phyloP scores from a whole-genome alignment of 2,329 filamentous ascomycete genomes.

The Pseudocercospora pini-densiflorae region DNA sequence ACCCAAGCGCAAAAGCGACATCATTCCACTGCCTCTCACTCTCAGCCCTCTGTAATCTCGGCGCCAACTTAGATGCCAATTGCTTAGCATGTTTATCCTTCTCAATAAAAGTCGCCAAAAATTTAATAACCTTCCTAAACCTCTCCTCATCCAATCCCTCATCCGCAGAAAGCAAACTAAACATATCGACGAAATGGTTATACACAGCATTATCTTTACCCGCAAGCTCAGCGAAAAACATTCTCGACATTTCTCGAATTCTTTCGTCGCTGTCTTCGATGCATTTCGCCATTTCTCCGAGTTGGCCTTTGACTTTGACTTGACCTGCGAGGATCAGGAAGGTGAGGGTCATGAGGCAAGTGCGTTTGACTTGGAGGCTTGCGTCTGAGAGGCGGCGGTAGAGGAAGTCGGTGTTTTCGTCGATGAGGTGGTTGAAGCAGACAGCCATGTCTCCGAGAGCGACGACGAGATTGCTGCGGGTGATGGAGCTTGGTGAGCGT shows the following conservation, averaged over 20 bases:
- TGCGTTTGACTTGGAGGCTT: slow-evolving; percentile 90
- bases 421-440: slow-evolving; percentile 98
- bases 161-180: slow-evolving; percentile 86
- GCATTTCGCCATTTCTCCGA: slow-evolving; percentile 99
- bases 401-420: slow-evolving; percentile 98
- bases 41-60: slow-evolving; percentile 81
- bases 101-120: slow-evolving; percentile 93
- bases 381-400: slow-evolving; percentile 90
- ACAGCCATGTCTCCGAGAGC: slow-evolving; percentile 99
- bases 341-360: slow-evolving; percentile 96
- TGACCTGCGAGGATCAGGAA: slow-evolving; percentile 97
- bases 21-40: slow-evolving; percentile 97
- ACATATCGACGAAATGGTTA: slow-evolving; percentile 99
- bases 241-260: slow-evolving; percentile 89
- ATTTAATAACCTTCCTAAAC: slow-evolving; percentile 85
- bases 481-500: slow-evolving; percentile 86
- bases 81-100: slow-evolving; percentile 99
- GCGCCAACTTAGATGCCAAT: slow-evolving; percentile 88
- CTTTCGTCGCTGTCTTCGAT: slow-evolving; percentile 94
- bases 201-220: slow-evolving; percentile 99
- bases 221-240: slow-evolving; percentile 98
- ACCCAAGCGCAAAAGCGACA: slow-evolving; percentile 86
- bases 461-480: slow-evolving; percentile 94
- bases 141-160: slow-evolving; percentile 80
- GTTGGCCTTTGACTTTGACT: slow-evolving; percentile 98